Percentiles rank a stretch among this genome's conserved stretches.
These are phyloP conservation scores for Cryptococcus amylolentus DNA, from an alignment of 1,284 basidiomycete species.

Conservation along the genomic window DNA sequence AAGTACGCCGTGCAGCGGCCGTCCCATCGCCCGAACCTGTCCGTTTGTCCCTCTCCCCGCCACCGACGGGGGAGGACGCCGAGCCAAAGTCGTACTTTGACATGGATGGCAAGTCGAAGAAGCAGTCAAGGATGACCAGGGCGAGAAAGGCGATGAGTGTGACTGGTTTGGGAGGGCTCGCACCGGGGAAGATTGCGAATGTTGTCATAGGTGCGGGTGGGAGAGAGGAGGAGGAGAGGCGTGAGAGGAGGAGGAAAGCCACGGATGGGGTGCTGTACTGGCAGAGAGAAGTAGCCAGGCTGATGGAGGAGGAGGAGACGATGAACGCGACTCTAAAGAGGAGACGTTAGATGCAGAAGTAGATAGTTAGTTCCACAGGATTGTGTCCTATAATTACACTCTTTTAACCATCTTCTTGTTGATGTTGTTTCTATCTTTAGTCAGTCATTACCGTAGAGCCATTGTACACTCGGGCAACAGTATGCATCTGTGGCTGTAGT, in stretches of 20 bases:
- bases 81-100: background rate
- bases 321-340: background rate
- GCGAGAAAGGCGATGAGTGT: constrained; percentile 28
- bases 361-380: background rate
- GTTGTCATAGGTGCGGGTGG: constrained; percentile 26
- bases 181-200: constrained; percentile 9
- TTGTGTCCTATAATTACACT: no score
- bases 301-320: constrained; percentile 12
- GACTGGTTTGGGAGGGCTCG: constrained; percentile 2
- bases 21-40: constrained; percentile 2
- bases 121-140: constrained; percentile 9
- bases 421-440: background rate
- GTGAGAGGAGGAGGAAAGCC: constrained; percentile 32
- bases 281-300: constrained; percentile 35
- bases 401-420: background rate
- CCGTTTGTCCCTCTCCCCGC: background rate
- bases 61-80: background rate
- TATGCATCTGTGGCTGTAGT: no score
- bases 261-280: constrained; percentile 38
- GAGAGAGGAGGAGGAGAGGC: constrained; percentile 28
- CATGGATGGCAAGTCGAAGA: background rate
- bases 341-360: background rate
- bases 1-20: constrained; percentile 21
- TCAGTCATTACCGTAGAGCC: background rate
- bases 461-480: background rate